phyloP scores from a whole-genome alignment of 306 rosid genomes.

The Pyrus betulifolia region DNA sequence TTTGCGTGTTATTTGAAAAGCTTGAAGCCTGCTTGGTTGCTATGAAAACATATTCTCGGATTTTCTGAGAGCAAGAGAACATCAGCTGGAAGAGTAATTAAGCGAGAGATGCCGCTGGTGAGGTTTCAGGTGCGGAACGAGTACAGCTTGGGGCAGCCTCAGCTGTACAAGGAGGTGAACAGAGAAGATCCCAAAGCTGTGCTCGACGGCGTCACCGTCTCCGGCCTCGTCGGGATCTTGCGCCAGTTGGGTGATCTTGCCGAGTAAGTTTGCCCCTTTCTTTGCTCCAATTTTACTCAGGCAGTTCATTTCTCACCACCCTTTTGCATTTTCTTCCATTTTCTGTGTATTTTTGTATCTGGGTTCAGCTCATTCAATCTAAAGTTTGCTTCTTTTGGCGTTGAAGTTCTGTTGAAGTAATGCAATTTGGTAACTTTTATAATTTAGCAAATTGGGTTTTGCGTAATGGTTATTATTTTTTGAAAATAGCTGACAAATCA shows the following conservation, averaged over 20 bases:
- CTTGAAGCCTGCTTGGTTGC: not conserved
- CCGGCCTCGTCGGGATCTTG: slow-evolving; percentile 98
- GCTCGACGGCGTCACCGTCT: slow-evolving; percentile 76
- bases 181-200: slow-evolving; percentile 93
- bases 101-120: slow-evolving; percentile 65
- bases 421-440: not conserved
- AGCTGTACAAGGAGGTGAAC: slow-evolving; percentile 49
- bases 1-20: slow-evolving; percentile 4
- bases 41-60: not conserved
- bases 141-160: slow-evolving; percentile 58
- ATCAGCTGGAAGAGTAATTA: not conserved
- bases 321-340: not conserved
- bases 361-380: not conserved
- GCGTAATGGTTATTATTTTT: not conserved
- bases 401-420: not conserved
- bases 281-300: not conserved
- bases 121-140: slow-evolving; percentile 73
- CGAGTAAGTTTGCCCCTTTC: slow-evolving; percentile 44
- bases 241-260: slow-evolving; percentile 97
- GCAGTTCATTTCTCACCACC: not conserved
- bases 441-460: not conserved
- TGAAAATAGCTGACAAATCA: not conserved
- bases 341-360: not conserved
- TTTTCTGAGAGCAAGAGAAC: not conserved
- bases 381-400: not conserved